Conservation (phyloP, 108 stramenopile genomes). For the Nannochloropsis gaditana region DNA sequence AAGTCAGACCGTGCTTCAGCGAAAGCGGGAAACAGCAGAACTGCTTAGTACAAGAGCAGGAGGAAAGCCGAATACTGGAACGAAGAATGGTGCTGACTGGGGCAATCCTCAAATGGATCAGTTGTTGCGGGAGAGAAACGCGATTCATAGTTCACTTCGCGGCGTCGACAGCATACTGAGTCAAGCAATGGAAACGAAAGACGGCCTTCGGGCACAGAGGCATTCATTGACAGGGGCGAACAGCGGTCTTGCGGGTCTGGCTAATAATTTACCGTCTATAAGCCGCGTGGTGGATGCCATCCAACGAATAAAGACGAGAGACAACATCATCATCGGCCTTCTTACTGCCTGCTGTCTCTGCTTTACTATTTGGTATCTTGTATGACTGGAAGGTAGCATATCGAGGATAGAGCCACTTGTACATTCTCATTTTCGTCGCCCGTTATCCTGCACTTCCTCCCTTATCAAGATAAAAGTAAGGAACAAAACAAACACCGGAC, state of each 20-base stretch:
- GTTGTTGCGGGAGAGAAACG: slow-evolving; percentile 37
- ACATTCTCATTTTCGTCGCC: no score
- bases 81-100: neutral
- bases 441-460: no score
- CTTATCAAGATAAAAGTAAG: no score
- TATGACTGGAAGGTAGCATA: neutral
- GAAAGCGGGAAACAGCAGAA: slow-evolving; percentile 36
- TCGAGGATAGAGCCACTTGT: no score
- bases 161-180: slow-evolving; percentile 38
- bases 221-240: neutral
- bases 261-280: slow-evolving; percentile 31
- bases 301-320: slow-evolving; percentile 39
- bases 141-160: slow-evolving; percentile 37
- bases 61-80: neutral
- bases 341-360: slow-evolving; percentile 38
- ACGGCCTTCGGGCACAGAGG: slow-evolving; percentile 36
- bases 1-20: slow-evolving; percentile 30
- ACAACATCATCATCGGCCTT: slow-evolving; percentile 41
- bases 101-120: slow-evolving; percentile 32
- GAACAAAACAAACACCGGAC: no score
- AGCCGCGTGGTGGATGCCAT: slow-evolving; percentile 46
- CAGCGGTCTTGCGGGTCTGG: neutral
- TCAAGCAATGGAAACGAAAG: slow-evolving; percentile 42
- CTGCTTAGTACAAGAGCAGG: slow-evolving; percentile 32
- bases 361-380: slow-evolving; percentile 34